Percentiles rank a stretch among this genome's conserved stretches.
phyloP scores from a whole-genome alignment of 768 basidiomycete species.

The Pisolithus orientalis region DNA sequence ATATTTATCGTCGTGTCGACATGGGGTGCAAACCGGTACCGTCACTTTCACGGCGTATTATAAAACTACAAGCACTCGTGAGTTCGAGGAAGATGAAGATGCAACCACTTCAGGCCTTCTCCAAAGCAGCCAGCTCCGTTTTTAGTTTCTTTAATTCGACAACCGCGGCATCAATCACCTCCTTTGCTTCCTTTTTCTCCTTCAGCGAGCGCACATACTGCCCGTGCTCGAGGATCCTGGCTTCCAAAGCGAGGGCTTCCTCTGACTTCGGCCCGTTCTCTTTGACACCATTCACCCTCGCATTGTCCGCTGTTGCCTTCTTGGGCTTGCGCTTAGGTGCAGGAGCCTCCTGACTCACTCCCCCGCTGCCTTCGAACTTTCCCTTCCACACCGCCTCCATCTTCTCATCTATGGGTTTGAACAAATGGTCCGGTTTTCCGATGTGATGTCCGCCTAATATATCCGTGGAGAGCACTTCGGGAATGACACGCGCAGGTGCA shows the following conservation, averaged over 20 bases:
- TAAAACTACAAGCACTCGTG: no score
- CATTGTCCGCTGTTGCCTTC: conserved; percentile 44
- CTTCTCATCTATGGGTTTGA: conserved; percentile 90
- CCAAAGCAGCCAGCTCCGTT: conserved; percentile 35
- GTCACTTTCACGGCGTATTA: no score
- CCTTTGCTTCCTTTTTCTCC: conserved; percentile 41
- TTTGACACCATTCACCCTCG: conserved; percentile 36
- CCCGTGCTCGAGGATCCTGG: conserved; percentile 71
- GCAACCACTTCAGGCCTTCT: conserved; percentile 7
- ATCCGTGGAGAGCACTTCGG: conserved; percentile 67
- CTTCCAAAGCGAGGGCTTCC: conserved; percentile 68
- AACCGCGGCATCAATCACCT: conserved; percentile 39
- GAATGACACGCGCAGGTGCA: conserved; percentile 78
- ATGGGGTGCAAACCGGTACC: no score
- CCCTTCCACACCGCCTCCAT: conserved; percentile 78
- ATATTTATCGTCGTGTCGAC: no score
- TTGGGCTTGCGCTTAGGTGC: conserved; percentile 47
- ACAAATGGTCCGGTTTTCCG: conserved; percentile 83
- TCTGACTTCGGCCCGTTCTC: conserved; percentile 58
- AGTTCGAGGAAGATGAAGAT: no score
- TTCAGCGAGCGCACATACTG: conserved; percentile 68
- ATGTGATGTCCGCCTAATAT: conserved; percentile 83
- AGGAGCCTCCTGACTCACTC: conserved; percentile 35
- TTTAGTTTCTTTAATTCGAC: conserved; percentile 63
- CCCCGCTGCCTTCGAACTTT: conserved; percentile 67